Evolutionary conservation across 208 protist species (phyloP).

Genomic region (Porcisia deanei): DNA sequence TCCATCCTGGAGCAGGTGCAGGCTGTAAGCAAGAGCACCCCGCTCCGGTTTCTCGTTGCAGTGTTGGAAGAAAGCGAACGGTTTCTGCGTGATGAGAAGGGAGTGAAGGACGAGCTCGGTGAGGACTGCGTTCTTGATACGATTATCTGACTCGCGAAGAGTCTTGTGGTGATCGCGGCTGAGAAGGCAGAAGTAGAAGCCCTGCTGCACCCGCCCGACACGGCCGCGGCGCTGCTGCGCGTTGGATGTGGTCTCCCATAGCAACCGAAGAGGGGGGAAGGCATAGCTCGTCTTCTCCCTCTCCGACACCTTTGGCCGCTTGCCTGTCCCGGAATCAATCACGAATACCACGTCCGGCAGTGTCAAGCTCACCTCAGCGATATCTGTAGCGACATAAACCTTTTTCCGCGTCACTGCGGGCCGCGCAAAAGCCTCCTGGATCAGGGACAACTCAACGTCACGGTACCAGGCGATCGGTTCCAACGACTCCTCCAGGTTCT

Average conservation of each 20-base stretch:
- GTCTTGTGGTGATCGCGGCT: slow-evolving; percentile 35
- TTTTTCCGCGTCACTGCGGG: slow-evolving; percentile 88
- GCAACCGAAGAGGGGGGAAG: slow-evolving; percentile 75
- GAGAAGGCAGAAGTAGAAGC: slow-evolving; percentile 88
- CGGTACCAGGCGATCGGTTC: slow-evolving; percentile 88
- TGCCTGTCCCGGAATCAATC: slow-evolving; percentile 93
- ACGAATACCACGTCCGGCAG: slow-evolving; percentile 96
- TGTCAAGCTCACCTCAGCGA: slow-evolving; percentile 97
- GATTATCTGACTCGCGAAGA: slow-evolving; percentile 42
- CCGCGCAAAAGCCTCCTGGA: slow-evolving; percentile 91
- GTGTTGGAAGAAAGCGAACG: slow-evolving; percentile 62
- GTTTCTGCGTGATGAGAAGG: slow-evolving; percentile 65
- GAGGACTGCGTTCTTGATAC: slow-evolving; percentile 65
- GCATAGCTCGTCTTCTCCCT: slow-evolving; percentile 54
- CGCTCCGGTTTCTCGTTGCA: slow-evolving; percentile 69
- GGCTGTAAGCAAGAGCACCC: slow-evolving; percentile 55
- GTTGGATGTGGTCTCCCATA: slow-evolving; percentile 72
- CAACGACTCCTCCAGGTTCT: slow-evolving; percentile 63
- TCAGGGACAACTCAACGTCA: slow-evolving; percentile 74
- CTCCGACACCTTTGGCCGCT: slow-evolving; percentile 64
- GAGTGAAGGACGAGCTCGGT: slow-evolving; percentile 80
- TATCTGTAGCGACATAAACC: slow-evolving; percentile 95
- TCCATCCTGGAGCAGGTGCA: slow-evolving; percentile 61
- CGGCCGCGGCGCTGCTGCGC: slow-evolving; percentile 77
- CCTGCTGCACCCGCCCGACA: slow-evolving; percentile 82